Base-by-base conservation (phyloP, 345 rosid genomes). In the Tarenaya hassleriana region DNA sequence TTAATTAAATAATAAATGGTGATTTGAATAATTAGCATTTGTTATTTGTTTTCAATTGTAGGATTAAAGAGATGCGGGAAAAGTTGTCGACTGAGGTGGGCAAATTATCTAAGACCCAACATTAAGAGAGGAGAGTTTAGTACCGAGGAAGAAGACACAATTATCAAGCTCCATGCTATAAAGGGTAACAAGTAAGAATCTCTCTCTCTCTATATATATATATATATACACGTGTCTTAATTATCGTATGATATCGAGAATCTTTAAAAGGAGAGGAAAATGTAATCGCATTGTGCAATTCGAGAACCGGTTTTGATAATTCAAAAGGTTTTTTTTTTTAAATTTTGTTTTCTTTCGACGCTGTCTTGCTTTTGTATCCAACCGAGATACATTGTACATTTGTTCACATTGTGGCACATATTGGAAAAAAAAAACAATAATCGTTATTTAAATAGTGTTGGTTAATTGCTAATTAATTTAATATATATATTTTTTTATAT, bases 11-110 rank as follows among this genome's bases (percentile, higher is more conserved):
- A 45, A 7, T 5, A 17, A 9, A 8, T 24, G 27, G 4, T 45
- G 47, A 14, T 6, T 16, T 47, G n/a, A n/a, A n/a, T 35, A 47
- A 21, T 15, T 58, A 10, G 19, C 33, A 44, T n/a, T 12, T 37
- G 4, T 7, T 19, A 11, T 34, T 34, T 4, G 11, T 4, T 7
- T 37, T 7, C 34, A n/a, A 39, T 17, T 42, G 12, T 39, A 73
- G 82, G 68, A 48, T 53, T 77, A 17, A 63, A 62, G 50, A 67
- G 82, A 49, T 70, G 76, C 32, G 78, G 82, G 29, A 77, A 68
- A 65, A 77, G 78, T 59, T 73, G 82, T 34, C 54, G 82, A 56
- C 34, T 77, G 41, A 68, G 82, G 56, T 77, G 82, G 78, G 52
- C 60, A 1, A 76, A 76, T 59, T 76, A 76, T 34, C 62, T 76